These are phyloP conservation scores for Fusarium cicatricum DNA, from an alignment of 2,329 filamentous ascomycete genomes.

Conservation along the genomic window DNA sequence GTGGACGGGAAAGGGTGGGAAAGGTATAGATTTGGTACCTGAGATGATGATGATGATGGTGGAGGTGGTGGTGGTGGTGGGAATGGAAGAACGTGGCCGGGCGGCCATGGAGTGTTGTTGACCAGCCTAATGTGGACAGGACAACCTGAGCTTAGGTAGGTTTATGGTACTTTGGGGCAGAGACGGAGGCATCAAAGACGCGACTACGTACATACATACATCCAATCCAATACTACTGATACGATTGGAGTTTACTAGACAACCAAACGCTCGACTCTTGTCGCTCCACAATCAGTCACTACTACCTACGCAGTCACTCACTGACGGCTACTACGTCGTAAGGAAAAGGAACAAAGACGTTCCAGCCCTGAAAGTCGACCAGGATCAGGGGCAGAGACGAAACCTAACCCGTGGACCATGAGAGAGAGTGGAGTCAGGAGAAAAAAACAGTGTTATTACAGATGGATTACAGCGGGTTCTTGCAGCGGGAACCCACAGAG, in stretches of 20 bases:
- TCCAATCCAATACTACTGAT: no score
- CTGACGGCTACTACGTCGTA: no score
- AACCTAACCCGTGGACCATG: slow-evolving; percentile 9
- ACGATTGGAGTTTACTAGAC: background rate
- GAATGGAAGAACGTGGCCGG: no score
- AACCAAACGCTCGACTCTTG: background rate
- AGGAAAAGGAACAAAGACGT: no score
- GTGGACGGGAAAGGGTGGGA: slow-evolving; percentile 34
- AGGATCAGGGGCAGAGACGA: slow-evolving; percentile 34
- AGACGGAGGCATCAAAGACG: no score
- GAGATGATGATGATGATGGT: slow-evolving; percentile 4
- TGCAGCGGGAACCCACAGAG: slow-evolving; percentile 31
- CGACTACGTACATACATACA: no score
- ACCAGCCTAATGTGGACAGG: no score
- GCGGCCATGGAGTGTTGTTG: slow-evolving; percentile 5
- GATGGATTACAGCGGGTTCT: slow-evolving; percentile 25
- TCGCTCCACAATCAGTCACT: no score
- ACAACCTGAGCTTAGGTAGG: no score
- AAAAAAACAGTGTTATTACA: slow-evolving; percentile 12
- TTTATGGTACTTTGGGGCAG: no score
- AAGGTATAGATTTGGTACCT: slow-evolving; percentile 14
- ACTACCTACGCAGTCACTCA: no score
- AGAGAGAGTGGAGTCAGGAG: slow-evolving; percentile 8
- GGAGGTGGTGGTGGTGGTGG: slow-evolving; percentile 4
- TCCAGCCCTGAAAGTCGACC: slow-evolving; percentile 10